Percentiles rank a stretch among this genome's conserved stretches.
Evolutionary conservation across 495 filamentous ascomycete species (phyloP).

Genomic region (Rostrohypoxylon terebratum): DNA sequence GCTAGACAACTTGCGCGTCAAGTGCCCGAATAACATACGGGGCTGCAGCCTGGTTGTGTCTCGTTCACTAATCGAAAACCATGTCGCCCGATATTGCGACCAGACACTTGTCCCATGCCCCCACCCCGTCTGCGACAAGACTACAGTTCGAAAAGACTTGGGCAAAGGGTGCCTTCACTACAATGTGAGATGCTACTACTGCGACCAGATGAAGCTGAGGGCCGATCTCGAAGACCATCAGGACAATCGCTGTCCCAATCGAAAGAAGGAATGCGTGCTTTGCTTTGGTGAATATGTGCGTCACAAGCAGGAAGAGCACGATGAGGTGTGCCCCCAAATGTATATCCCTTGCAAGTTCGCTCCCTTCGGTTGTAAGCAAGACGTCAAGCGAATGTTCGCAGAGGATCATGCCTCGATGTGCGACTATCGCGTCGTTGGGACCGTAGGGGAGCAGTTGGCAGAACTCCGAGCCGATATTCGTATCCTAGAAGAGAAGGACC

Average conservation of each 20-base stretch:
- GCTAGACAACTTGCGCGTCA: constrained; percentile 80
- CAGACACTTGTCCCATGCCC: constrained; percentile 75
- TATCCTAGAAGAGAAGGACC: constrained; percentile 49
- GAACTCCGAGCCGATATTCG: constrained; percentile 50
- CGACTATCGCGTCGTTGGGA: constrained; percentile 51
- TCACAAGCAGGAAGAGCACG: constrained; percentile 56
- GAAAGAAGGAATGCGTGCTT: constrained; percentile 52
- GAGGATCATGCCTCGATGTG: constrained; percentile 45
- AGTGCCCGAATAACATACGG: constrained; percentile 71
- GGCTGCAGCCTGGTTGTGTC: constrained; percentile 74
- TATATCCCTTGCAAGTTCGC: constrained; percentile 57
- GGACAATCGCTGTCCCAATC: constrained; percentile 49
- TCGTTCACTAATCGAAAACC: constrained; percentile 75
- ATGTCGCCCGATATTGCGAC: constrained; percentile 80
- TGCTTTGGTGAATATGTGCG: constrained; percentile 55
- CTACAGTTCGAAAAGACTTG: constrained; percentile 52
- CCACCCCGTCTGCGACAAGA: constrained; percentile 55
- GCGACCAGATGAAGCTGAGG: constrained; percentile 51
- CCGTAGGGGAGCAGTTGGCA: constrained; percentile 51
- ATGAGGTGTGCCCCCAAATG: constrained; percentile 55
- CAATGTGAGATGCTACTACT: constrained; percentile 59
- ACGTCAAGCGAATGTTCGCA: constrained; percentile 42
- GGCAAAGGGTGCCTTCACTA: constrained; percentile 64
- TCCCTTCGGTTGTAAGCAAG: constrained; percentile 53
- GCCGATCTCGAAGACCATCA: constrained; percentile 59